Conservation (phyloP, 1,139 yeast species). For the Dujonia santamariae region DNA sequence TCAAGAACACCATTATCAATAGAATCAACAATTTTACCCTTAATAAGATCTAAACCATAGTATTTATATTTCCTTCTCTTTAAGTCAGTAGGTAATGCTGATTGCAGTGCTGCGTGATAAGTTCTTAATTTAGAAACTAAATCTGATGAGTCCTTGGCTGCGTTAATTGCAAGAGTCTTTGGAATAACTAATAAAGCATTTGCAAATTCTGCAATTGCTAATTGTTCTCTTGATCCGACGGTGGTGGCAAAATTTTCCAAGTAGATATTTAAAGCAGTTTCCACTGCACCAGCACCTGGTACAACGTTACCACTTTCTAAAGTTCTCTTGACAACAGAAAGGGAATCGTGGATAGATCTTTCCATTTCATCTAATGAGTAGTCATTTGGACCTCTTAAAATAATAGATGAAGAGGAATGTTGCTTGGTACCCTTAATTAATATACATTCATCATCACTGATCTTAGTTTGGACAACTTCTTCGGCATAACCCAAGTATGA, state of each 20-base stretch:
- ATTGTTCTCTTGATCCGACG: constrained; percentile 95
- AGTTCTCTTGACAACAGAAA: constrained; percentile 93
- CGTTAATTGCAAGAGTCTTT: constrained; percentile 94
- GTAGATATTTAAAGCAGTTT: constrained; percentile 90
- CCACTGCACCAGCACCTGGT: constrained; percentile 99
- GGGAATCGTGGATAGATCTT: constrained; percentile 90
- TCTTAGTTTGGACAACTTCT: constrained; percentile 86
- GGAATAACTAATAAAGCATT: constrained; percentile 87
- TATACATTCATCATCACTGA: constrained; percentile 97
- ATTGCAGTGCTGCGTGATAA: constrained; percentile 93
- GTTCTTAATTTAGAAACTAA: constrained; percentile 93
- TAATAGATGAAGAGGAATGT: constrained; percentile 88
- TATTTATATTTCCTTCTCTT: constrained; percentile 84
- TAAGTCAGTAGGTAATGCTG: constrained; percentile 73
- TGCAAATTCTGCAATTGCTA: constrained; percentile 98
- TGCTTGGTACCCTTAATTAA: constrained; percentile 91
- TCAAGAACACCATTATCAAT: constrained; percentile 84
- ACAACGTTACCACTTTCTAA: constrained; percentile 92
- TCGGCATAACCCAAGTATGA: constrained; percentile 87
- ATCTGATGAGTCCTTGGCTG: constrained; percentile 96
- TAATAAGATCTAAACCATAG: constrained; percentile 88
- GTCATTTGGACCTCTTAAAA: constrained; percentile 95
- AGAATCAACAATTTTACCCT: constrained; percentile 90
- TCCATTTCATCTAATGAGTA: constrained; percentile 98
- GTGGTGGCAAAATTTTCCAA: constrained; percentile 97